Conservation (phyloP, 2,329 filamentous ascomycete genomes). For the Colletotrichum lini region DNA sequence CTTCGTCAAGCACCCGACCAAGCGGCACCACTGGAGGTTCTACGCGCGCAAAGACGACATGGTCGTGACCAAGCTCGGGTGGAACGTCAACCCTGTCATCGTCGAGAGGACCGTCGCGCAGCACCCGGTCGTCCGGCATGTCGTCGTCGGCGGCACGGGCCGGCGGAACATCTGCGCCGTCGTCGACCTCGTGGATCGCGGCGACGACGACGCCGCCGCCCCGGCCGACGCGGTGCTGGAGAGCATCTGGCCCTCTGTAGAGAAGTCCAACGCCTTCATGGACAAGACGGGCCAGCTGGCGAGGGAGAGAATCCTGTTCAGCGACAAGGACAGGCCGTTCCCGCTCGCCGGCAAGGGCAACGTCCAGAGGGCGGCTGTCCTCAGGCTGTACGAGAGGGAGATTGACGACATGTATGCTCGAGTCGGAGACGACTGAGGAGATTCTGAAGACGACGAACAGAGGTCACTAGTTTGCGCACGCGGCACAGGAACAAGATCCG, state of each 20-base stretch:
- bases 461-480: not conserved
- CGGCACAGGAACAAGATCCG: no score
- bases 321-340: slow-evolving; percentile 60
- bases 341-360: slow-evolving; percentile 61
- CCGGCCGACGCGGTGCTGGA: slow-evolving; percentile 24
- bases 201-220: slow-evolving; percentile 46
- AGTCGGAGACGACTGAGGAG: not conserved
- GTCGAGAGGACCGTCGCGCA: slow-evolving; percentile 52
- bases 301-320: slow-evolving; percentile 46
- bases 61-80: slow-evolving; percentile 57
- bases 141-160: slow-evolving; percentile 53
- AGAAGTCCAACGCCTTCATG: slow-evolving; percentile 63
- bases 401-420: slow-evolving; percentile 57
- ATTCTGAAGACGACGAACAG: not conserved
- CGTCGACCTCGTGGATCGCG: slow-evolving; percentile 1
- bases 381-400: slow-evolving; percentile 58
- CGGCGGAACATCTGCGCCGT: slow-evolving; percentile 45
- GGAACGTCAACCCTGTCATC: slow-evolving; percentile 58
- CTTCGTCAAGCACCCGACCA: slow-evolving; percentile 54
- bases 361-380: slow-evolving; percentile 56
- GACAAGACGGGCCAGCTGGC: slow-evolving; percentile 60
- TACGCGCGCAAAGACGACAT: slow-evolving; percentile 56
- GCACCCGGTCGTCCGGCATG: slow-evolving; percentile 49
- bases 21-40: slow-evolving; percentile 52
- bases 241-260: slow-evolving; percentile 63